Evolutionary conservation across 148 eudicot species (phyloP).

Genomic region (Fagopyrum tataricum): DNA sequence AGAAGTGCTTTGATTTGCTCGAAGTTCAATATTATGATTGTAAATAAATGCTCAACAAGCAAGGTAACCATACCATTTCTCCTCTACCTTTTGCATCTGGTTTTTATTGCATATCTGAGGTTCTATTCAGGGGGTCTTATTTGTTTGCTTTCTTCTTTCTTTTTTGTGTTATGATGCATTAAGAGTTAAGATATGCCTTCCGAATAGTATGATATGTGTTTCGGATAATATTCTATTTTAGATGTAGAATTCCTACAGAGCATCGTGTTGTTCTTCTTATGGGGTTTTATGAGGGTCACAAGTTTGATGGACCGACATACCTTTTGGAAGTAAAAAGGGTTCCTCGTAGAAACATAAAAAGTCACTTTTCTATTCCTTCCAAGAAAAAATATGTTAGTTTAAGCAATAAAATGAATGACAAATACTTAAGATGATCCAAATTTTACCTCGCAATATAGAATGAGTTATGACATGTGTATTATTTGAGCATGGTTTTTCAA

Average conservation of each 20-base stretch:
- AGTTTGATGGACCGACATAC: background rate
- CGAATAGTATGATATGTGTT: background rate
- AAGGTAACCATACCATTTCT: conserved; percentile 33
- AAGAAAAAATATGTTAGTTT: background rate
- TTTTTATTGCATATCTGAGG: background rate
- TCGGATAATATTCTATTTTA: background rate
- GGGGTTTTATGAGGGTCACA: background rate
- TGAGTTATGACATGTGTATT: background rate
- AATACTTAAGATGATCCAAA: background rate
- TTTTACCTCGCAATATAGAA: background rate
- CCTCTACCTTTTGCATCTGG: background rate
- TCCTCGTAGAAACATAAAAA: background rate
- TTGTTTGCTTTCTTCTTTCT: background rate
- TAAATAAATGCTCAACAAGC: conserved; percentile 47
- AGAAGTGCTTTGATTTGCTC: conserved; percentile 65
- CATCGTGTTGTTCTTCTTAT: background rate
- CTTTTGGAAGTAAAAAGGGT: background rate
- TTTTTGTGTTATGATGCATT: background rate
- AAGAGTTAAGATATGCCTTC: background rate
- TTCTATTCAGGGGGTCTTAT: no score
- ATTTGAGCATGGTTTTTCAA: background rate
- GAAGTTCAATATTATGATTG: conserved; percentile 52
- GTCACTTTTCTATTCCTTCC: background rate
- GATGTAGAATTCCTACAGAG: background rate
- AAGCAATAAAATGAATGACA: background rate